Evolutionary conservation across 2,329 filamentous ascomycete genomes (phyloP).

Genomic region (Alternaria sp.): DNA sequence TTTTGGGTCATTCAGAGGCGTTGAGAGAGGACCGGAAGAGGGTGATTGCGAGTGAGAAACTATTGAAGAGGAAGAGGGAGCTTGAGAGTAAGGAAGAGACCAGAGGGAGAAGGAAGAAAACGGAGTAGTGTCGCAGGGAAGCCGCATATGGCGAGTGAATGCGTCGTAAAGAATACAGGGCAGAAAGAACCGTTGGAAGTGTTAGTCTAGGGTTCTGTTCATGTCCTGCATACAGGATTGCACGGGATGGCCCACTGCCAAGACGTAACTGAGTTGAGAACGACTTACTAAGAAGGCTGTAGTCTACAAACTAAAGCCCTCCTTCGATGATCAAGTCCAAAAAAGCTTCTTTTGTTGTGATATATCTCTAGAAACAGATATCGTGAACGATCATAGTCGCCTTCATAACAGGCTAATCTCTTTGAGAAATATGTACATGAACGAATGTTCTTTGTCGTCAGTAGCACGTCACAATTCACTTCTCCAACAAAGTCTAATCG

Average conservation of each 20-base stretch:
- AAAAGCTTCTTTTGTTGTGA: no score
- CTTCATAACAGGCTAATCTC: no score
- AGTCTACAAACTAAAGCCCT: no score
- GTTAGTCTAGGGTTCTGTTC: background rate
- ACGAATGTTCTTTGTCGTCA: background rate
- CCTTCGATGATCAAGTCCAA: no score
- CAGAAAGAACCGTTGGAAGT: background rate
- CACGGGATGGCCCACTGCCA: no score
- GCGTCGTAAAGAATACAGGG: background rate
- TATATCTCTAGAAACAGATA: no score
- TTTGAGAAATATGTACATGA: background rate
- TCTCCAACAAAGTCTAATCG: background rate
- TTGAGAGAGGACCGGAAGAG: conserved; percentile 24
- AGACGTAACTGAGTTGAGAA: no score
- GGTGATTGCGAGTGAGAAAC: background rate
- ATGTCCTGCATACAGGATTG: background rate
- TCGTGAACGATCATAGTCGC: no score
- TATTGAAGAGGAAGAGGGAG: conserved; percentile 4
- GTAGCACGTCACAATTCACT: background rate
- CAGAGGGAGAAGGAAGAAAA: conserved; percentile 14
- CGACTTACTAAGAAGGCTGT: no score
- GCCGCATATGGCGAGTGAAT: background rate
- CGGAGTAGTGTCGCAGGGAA: background rate
- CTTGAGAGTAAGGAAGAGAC: background rate
- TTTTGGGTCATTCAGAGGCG: conserved; percentile 2